Conservation (phyloP, 495 filamentous ascomycete genomes). For the Hypoxylon lienhwacheense region DNA sequence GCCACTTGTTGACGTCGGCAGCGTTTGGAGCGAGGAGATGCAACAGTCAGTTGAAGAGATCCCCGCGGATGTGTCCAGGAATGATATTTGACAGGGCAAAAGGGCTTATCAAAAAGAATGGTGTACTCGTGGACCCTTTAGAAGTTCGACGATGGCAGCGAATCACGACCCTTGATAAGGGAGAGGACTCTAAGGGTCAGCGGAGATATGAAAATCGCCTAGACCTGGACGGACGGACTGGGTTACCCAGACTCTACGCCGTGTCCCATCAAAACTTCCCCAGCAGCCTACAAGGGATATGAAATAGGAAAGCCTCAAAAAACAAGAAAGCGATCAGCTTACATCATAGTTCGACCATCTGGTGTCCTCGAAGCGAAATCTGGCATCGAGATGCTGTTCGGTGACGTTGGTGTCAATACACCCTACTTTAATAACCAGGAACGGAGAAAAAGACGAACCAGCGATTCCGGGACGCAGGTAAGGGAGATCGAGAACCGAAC, state of each 20-base stretch:
- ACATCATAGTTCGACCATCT: slow-evolving; percentile 4
- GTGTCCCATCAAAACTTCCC: slow-evolving; percentile 26
- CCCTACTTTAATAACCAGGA: neutral
- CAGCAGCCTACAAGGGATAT: neutral
- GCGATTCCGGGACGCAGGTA: neutral
- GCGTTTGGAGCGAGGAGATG: slow-evolving; percentile 29
- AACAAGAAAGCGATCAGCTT: slow-evolving; percentile 10
- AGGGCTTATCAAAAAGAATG: slow-evolving; percentile 34
- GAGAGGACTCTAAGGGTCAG: slow-evolving; percentile 8
- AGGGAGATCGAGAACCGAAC: slow-evolving; percentile 11
- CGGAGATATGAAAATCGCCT: slow-evolving; percentile 41
- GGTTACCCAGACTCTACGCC: slow-evolving; percentile 14
- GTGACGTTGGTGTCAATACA: slow-evolving; percentile 16
- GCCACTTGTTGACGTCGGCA: slow-evolving; percentile 6
- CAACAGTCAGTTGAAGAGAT: slow-evolving; percentile 18
- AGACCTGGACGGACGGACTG: slow-evolving; percentile 16
- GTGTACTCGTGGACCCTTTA: slow-evolving; percentile 12
- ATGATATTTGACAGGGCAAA: slow-evolving; percentile 4
- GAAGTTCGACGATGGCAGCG: slow-evolving; percentile 27
- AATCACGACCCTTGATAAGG: slow-evolving; percentile 40
- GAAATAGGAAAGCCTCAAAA: slow-evolving; percentile 12
- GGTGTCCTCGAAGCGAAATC: slow-evolving; percentile 1
- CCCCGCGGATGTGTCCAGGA: slow-evolving; percentile 33
- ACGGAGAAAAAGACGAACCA: slow-evolving; percentile 2
- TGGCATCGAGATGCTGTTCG: neutral